phyloP scores from a whole-genome alignment of 2,329 filamentous ascomycete species.

The Orbilia ellipsospora region DNA sequence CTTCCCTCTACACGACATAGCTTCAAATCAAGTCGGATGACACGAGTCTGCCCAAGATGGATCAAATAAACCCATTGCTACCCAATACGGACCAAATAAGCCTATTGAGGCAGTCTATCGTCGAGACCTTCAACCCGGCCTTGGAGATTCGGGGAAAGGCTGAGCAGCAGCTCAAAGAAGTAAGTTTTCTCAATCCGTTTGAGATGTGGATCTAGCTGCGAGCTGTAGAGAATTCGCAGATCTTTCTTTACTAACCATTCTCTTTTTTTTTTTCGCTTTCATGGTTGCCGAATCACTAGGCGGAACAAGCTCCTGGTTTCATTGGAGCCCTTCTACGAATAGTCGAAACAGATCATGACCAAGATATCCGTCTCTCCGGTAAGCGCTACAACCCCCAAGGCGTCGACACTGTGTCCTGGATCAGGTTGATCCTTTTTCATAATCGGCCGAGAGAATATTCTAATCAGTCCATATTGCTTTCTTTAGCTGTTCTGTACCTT shows the following conservation, averaged over 20 bases:
- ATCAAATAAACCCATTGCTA: slow-evolving; percentile 48
- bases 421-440: not conserved
- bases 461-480: slow-evolving; percentile 57
- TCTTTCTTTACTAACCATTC: slow-evolving; percentile 54
- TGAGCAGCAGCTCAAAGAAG: slow-evolving; percentile 84
- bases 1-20: slow-evolving; percentile 26
- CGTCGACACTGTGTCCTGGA: not conserved
- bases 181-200: slow-evolving; percentile 64
- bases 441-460: not conserved
- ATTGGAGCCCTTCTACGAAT: slow-evolving; percentile 90
- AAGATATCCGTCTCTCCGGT: slow-evolving; percentile 88
- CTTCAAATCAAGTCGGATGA: slow-evolving; percentile 41
- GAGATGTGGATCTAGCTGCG: not conserved
- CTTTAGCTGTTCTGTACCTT: slow-evolving; percentile 89
- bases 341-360: slow-evolving; percentile 86
- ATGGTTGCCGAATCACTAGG: slow-evolving; percentile 66
- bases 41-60: slow-evolving; percentile 44
- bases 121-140: slow-evolving; percentile 79
- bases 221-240: not conserved
- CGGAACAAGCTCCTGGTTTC: slow-evolving; percentile 90
- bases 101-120: slow-evolving; percentile 74
- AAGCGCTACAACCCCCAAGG: slow-evolving; percentile 63
- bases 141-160: slow-evolving; percentile 79
- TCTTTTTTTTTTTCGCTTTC: slow-evolving; percentile 51
- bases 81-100: slow-evolving; percentile 52